These are phyloP conservation scores for Isatis tinctoria DNA, from an alignment of 345 rosid genomes.

Conservation along the genomic window DNA sequence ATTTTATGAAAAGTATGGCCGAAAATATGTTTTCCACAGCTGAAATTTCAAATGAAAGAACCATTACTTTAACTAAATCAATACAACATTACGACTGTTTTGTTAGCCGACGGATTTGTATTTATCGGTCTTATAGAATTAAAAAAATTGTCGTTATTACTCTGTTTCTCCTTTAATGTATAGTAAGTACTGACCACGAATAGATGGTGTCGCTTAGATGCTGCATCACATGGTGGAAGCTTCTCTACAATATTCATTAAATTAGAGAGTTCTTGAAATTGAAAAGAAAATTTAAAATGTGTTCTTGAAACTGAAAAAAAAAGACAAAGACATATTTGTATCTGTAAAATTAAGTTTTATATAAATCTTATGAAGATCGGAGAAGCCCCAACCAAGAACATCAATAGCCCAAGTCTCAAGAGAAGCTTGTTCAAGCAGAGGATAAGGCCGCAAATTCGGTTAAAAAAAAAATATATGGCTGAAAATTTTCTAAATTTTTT, in stretches of 20 bases:
- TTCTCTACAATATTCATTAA: constrained; percentile 33
- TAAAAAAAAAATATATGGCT: no score
- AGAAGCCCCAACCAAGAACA: constrained; percentile 95
- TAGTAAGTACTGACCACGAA: constrained; percentile 47
- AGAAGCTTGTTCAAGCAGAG: constrained; percentile 70
- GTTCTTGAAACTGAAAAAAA: background rate
- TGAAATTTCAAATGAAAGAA: constrained; percentile 12
- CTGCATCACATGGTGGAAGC: constrained; percentile 66
- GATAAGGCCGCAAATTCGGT: no score
- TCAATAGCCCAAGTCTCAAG: constrained; percentile 89
- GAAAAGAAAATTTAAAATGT: no score
- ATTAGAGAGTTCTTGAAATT: background rate
- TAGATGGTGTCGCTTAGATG: constrained; percentile 66
- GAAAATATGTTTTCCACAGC: constrained; percentile 84
- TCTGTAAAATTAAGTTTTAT: no score
- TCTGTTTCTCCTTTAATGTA: background rate
- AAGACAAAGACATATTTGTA: no score
- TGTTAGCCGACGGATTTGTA: no score
- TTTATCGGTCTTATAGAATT: background rate
- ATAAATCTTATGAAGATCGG: constrained; percentile 52
- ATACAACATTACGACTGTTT: no score
- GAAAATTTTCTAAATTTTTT: no score
- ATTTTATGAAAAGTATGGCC: no score
- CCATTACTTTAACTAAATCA: no score
- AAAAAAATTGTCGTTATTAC: background rate